Conservation (phyloP, 345 rosid genomes). For the Gossypium sturtianum region DNA sequence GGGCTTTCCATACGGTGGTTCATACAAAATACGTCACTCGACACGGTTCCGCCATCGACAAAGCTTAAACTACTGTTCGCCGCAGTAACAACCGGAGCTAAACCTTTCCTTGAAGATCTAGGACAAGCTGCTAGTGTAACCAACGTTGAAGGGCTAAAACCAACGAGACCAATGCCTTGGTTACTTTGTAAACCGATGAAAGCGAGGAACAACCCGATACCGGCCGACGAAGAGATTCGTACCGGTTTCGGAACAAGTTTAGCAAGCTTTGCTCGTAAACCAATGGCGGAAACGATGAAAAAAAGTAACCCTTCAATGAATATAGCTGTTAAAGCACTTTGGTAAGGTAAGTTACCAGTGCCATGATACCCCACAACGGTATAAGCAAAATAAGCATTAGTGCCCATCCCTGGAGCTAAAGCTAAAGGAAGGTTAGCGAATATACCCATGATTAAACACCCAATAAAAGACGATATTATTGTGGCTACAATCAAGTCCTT, state of each 20-base stretch:
- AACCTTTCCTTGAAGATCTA: constrained; percentile 37
- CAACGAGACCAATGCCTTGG: constrained; percentile 78
- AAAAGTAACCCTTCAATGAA: constrained; percentile 74
- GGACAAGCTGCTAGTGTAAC: constrained; percentile 82
- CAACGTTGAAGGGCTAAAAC: constrained; percentile 69
- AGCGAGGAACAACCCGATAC: constrained; percentile 81
- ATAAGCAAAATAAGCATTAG: constrained; percentile 81
- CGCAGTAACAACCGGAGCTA: constrained; percentile 57
- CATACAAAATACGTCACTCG: constrained; percentile 54
- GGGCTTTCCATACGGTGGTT: constrained; percentile 69
- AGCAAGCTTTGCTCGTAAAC: constrained; percentile 67
- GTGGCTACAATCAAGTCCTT: constrained; percentile 87
- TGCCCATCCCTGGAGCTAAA: constrained; percentile 88
- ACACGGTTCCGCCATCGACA: constrained; percentile 55
- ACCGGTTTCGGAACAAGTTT: constrained; percentile 81
- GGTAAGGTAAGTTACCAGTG: constrained; percentile 65
- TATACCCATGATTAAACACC: constrained; percentile 73
- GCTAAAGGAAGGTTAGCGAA: constrained; percentile 78
- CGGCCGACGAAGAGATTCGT: constrained; percentile 73
- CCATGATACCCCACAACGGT: constrained; percentile 95
- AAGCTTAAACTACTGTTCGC: constrained; percentile 59
- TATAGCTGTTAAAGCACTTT: constrained; percentile 67
- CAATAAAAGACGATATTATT: constrained; percentile 61
- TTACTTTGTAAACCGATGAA: constrained; percentile 78
- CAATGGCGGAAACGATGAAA: constrained; percentile 65